These are phyloP conservation scores for Schizophyllum commune DNA, from an alignment of 1,284 basidiomycete species.

Conservation along the genomic window DNA sequence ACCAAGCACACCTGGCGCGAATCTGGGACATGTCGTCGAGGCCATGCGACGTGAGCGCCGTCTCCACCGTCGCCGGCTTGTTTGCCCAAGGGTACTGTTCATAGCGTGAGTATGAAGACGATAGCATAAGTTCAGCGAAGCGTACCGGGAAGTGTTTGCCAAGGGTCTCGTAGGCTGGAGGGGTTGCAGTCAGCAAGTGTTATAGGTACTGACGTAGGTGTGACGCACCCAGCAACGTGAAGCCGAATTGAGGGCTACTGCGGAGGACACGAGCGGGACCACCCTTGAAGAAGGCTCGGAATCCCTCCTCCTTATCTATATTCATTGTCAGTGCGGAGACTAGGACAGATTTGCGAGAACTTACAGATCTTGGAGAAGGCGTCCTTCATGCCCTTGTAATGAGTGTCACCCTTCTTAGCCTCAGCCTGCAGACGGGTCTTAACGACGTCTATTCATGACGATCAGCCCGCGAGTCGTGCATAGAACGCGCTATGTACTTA, in stretches of 20 bases:
- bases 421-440: conserved; percentile 99
- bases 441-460: conserved; percentile 71
- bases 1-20: conserved; percentile 74
- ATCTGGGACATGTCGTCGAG: conserved; percentile 82
- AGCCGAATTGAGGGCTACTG: conserved; percentile 86
- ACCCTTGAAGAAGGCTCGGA: conserved; percentile 91
- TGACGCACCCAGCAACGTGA: conserved; percentile 71
- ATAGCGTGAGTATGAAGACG: conserved; percentile 9
- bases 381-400: conserved; percentile 88
- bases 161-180: conserved; percentile 1
- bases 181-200: conserved; percentile 2
- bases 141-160: conserved; percentile 63
- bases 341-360: conserved; percentile 17
- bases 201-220: conserved; percentile 13
- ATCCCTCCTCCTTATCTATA: conserved; percentile 83
- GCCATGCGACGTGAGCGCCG: conserved; percentile 53
- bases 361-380: conserved; percentile 86
- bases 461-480: conserved; percentile 16
- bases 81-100: conserved; percentile 72
- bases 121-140: conserved; percentile 19
- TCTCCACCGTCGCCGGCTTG: conserved; percentile 55
- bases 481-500: conserved; percentile 22
- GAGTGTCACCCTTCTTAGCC: conserved; percentile 84
- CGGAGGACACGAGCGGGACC: conserved; percentile 87
- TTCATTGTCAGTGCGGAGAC: conserved; percentile 10